Percentiles rank a stretch among this genome's conserved stretches.
These are phyloP conservation scores for Leccinum truebloodii DNA, from an alignment of 768 basidiomycete species.

Conservation along the genomic window DNA sequence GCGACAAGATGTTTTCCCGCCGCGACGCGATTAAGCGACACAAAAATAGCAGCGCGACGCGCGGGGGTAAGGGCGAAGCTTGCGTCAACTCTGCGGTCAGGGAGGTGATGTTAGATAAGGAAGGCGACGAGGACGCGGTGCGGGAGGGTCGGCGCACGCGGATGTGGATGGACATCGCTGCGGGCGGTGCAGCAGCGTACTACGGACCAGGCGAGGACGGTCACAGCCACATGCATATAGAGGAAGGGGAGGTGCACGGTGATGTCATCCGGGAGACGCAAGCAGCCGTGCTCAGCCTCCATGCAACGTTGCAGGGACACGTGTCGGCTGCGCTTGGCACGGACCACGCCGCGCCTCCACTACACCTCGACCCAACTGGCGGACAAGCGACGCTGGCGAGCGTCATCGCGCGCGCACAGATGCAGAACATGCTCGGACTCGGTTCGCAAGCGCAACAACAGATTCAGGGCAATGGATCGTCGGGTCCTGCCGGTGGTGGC, in stretches of 20 bases:
- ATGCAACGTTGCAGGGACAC: conserved; percentile 54
- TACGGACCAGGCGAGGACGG: not conserved
- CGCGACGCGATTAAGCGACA: conserved; percentile 80
- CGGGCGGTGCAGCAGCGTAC: conserved; percentile 29
- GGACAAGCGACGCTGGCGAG: conserved; percentile 72
- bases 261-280: conserved; percentile 51
- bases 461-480: conserved; percentile 7
- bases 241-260: conserved; percentile 64
- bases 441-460: conserved; percentile 16
- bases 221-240: conserved; percentile 34
- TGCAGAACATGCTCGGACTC: conserved; percentile 38
- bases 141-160: conserved; percentile 62
- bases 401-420: conserved; percentile 70
- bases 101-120: conserved; percentile 54
- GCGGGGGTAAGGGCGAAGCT: conserved; percentile 49
- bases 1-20: conserved; percentile 73
- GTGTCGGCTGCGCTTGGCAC: conserved; percentile 57
- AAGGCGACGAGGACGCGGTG: conserved; percentile 37
- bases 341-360: conserved; percentile 32
- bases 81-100: conserved; percentile 61
- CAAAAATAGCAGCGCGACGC: conserved; percentile 57
- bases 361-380: conserved; percentile 44
- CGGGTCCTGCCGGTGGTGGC: conserved; percentile 2
- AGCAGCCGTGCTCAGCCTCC: conserved; percentile 52
- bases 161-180: conserved; percentile 64